Evolutionary conservation across 345 rosid species (phyloP).

Genomic region (Hibiscus syriacus): DNA sequence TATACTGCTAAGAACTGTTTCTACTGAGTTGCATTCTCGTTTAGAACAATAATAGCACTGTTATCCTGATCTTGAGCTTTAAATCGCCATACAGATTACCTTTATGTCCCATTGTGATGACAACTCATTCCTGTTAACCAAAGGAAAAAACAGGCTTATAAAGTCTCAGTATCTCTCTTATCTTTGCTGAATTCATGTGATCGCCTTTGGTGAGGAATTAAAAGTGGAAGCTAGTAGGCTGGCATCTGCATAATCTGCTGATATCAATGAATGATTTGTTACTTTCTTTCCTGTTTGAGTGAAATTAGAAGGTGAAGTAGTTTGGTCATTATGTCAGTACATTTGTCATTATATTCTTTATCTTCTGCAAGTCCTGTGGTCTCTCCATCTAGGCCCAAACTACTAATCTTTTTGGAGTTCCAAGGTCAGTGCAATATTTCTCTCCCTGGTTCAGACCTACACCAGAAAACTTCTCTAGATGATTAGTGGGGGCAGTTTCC

Average conservation of each 20-base stretch:
- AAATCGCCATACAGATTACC: constrained; percentile 17
- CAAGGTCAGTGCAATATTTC: constrained; percentile 11
- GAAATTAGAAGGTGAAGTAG: constrained; percentile 20
- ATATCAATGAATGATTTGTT: constrained; percentile 13
- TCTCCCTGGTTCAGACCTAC: constrained; percentile 19
- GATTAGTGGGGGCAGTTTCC: constrained; percentile 28
- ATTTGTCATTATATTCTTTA: constrained; percentile 24
- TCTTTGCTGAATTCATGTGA: constrained; percentile 15
- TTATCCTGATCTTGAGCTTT: constrained; percentile 23
- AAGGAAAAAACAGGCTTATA: constrained; percentile 27
- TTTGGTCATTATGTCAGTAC: constrained; percentile 13
- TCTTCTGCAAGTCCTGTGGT: constrained; percentile 3
- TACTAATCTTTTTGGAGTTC: constrained; percentile 14
- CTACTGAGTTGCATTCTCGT: constrained; percentile 21
- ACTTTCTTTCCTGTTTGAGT: constrained; percentile 18
- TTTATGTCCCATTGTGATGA: constrained; percentile 21
- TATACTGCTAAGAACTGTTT: constrained; percentile 14
- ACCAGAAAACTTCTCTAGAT: constrained; percentile 28
- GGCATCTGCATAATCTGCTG: constrained; percentile 15
- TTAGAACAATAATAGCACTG: constrained; percentile 12
- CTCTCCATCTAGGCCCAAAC: constrained; percentile 21
- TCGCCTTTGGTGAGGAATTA: constrained; percentile 14
- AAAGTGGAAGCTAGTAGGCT: constrained; percentile 7
- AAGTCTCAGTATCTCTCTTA: constrained; percentile 13
- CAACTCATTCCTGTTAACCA: constrained; percentile 21